Percentiles rank a stretch among this genome's conserved stretches.
phyloP scores from a whole-genome alignment of 768 basidiomycete genomes.

The Lactarius psammicola region DNA sequence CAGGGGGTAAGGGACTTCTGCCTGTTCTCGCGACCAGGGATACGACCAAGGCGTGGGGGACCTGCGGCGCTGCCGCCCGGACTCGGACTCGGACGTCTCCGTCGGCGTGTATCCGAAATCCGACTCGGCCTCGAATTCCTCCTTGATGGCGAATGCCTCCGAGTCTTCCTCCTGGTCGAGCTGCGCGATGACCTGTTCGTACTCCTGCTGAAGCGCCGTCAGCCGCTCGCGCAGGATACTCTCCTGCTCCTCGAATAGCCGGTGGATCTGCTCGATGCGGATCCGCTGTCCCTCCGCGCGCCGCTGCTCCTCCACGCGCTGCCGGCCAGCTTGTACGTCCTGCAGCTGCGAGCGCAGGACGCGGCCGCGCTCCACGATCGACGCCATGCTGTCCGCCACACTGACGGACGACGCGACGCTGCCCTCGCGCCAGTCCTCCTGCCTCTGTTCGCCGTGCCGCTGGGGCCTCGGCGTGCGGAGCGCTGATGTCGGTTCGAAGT shows the following conservation, averaged over 20 bases:
- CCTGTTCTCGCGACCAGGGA: neutral
- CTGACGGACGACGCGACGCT: neutral
- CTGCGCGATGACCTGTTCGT: neutral
- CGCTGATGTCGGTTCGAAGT: neutral
- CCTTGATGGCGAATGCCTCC: neutral
- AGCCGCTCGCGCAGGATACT: neutral
- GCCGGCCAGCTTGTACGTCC: neutral
- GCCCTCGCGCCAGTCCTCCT: constrained; percentile 5
- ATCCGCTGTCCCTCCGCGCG: neutral
- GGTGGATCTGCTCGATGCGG: neutral
- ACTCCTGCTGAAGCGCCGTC: neutral
- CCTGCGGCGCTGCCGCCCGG: neutral
- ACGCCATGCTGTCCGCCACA: constrained; percentile 11
- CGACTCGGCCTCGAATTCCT: constrained; percentile 6
- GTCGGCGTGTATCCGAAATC: neutral
- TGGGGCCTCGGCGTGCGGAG: constrained; percentile 4
- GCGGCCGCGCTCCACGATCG: neutral
- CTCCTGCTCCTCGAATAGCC: neutral
- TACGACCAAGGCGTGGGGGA: neutral
- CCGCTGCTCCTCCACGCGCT: neutral
- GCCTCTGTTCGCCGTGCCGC: neutral
- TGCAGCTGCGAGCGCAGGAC: neutral
- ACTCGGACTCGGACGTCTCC: constrained; percentile 5
- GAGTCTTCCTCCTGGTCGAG: neutral
- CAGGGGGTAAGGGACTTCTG: constrained; percentile 1